These are phyloP conservation scores for Urtica urens DNA, from an alignment of 306 rosid genomes.

Conservation along the genomic window DNA sequence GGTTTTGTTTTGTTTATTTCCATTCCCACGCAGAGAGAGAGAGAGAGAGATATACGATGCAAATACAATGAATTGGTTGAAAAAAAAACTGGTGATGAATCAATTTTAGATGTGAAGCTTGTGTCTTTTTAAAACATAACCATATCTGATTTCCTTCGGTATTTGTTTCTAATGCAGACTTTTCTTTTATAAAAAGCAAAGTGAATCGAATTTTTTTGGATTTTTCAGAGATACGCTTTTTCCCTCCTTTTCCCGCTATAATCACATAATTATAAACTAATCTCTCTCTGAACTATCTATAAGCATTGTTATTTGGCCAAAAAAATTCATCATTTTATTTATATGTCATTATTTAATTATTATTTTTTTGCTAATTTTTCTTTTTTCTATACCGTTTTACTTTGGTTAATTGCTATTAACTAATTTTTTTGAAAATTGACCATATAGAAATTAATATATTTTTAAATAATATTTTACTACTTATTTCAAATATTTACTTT, in stretches of 20 bases:
- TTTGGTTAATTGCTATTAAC: too few species aligned
- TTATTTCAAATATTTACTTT: too few species aligned
- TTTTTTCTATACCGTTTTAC: too few species aligned
- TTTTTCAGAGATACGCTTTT: slow-evolving; percentile 70
- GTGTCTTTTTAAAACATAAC: slow-evolving; percentile 6
- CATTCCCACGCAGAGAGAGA: background rate
- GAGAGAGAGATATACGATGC: slow-evolving; percentile 16
- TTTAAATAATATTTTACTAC: too few species aligned
- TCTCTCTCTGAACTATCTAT: too few species aligned
- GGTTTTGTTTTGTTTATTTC: background rate
- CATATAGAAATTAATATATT: too few species aligned
- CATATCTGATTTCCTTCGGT: background rate
- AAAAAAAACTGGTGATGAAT: background rate
- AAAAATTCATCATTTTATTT: too few species aligned
- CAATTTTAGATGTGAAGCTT: slow-evolving; percentile 9
- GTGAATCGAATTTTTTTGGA: slow-evolving; percentile 51
- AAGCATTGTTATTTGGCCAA: too few species aligned
- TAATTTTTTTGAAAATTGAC: too few species aligned
- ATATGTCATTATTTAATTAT: too few species aligned
- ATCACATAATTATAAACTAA: slow-evolving; percentile 5
- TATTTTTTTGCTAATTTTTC: too few species aligned
- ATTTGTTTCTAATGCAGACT: slow-evolving; percentile 14
- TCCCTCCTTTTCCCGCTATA: slow-evolving; percentile 38
- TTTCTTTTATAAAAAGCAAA: slow-evolving; percentile 34
- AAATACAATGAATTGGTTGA: slow-evolving; percentile 25